A percentile compares a stretch with the other conserved stretches of the same genome.
Evolutionary conservation across 78 protist genomes (phyloP).

Genomic region (Dictyostelium citrinum): DNA sequence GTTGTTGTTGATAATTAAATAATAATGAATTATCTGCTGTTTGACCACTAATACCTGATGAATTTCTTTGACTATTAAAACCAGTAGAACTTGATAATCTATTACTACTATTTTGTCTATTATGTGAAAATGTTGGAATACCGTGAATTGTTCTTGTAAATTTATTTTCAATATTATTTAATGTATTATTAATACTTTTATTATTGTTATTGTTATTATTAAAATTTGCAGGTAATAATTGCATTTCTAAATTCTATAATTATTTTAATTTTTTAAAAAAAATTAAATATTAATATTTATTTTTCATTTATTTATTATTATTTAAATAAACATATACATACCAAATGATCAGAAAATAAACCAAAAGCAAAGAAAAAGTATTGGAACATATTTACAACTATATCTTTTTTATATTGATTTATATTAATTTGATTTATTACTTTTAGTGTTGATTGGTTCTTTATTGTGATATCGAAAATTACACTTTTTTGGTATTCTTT

Average conservation of each 20-base stretch:
- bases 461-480: not conserved
- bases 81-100: not conserved
- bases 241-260: not conserved
- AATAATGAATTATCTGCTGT: not conserved
- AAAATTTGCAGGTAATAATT: not conserved
- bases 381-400: conserved; percentile 39
- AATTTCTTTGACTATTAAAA: not conserved
- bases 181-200: not conserved
- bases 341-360: conserved; percentile 38
- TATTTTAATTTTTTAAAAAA: too few relatives aligned
- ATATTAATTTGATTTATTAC: not conserved
- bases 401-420: not conserved
- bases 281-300: too few relatives aligned
- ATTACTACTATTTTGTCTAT: not conserved
- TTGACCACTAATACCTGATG: not conserved
- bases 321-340: not conserved
- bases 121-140: conserved; percentile 35
- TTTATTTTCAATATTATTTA: not conserved
- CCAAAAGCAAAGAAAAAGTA: conserved; percentile 62
- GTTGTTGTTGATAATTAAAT: not conserved
- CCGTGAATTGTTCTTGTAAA: conserved; percentile 42
- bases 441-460: not conserved
- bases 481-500: not conserved
- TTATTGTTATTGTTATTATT: not conserved
- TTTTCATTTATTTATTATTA: too few relatives aligned